Evolutionary conservation across 1,284 basidiomycete genomes (phyloP), one percentile per base, ranked within the genome.

Genomic region (Sphaerobolus stellatus): DNA sequence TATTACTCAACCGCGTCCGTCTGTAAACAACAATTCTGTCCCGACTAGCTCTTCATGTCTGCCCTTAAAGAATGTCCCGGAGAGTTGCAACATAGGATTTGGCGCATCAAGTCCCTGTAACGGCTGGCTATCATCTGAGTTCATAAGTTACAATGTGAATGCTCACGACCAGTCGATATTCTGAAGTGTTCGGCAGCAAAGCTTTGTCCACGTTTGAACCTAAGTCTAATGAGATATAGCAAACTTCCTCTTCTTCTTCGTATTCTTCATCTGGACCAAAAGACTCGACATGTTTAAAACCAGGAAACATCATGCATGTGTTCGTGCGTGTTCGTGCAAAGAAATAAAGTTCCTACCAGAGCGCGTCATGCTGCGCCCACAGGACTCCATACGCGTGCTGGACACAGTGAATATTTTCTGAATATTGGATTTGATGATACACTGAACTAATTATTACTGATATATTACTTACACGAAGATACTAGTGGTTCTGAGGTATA

Each of bases 81-180:
- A 83, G 1, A 90, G 74, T 61, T 91, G 88, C 14, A 91, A 66
- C 61, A 81, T 89, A 0, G 88, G 88, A 0, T 81, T 84, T 0
- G 85, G 80, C 0, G 85, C 86, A 64, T 91, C 87, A 16, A 91
- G 68, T 2, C 88, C 88, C 88, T 90, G 28, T 30, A 24, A 16
- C 20, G 34, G 4, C 18, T 7, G 33, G 36, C 20, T 20, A 47
- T 18, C 14, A 14, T 28, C 9, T 11, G 7, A 8, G 20, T 27
- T 27, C 25, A 31, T 31, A 36, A 52, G 22, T n/a, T 14, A 8
- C 14, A 14, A 16, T 20, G 14, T 25, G 48, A 48, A 52, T 54
- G 75, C 85, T 69, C 65, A 88, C 88, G 57, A 90, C 85, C n/a
- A 90, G 71, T 47, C 84, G 78, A 62, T 85, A 90, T 1, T 80